Evolutionary conservation across 345 rosid species (phyloP), one percentile per base, ranked within the genome.

Genomic region (Conringia planisiliqua): DNA sequence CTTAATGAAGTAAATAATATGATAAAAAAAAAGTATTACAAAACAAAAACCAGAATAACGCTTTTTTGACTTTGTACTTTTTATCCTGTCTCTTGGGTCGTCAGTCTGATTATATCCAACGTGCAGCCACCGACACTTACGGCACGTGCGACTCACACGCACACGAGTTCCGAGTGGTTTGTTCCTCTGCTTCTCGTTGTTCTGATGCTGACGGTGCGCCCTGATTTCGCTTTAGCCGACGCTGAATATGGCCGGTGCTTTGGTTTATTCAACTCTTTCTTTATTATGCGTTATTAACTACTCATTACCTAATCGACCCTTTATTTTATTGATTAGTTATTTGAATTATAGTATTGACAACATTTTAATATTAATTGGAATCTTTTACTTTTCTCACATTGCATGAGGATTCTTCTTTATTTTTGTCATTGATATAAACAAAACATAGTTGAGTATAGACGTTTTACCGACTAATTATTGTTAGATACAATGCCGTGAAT

Each of bases 61-160:
- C 64, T 42, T 73, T 59, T 72, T 22, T 63, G 18, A 52, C 36
- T 39, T 27, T 30, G 52, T 29, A 55, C 65, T 22, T 63, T 52
- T 51, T 42, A 64, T 64, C 57, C 11, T 22, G 65, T 55, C 60
- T n/a, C 78, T 72, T 7, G 2, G 12, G 42, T 72, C 62, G 50
- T 38, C 62, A 72, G 43, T 51, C 46, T 42, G 56, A 43, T 27
- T 9, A 43, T 33, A 43, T 33, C 17, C 47, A 64, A 54, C 51
- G 48, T 66, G 66, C 68, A 42, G 72, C 65, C 82, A 79, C 82
- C 82, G 82, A 79, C 82, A 78, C 79, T 86, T 33, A 9, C 17
- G 58, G 69, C 85, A 77, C 87, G 83, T 79, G 82, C 70, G 61
- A 65, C 18, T 52, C 62, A 43, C 77, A 74, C 62, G 70, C 30